phyloP scores from a whole-genome alignment of 2,329 filamentous ascomycete genomes.

The Pseudocercospora crystallina region DNA sequence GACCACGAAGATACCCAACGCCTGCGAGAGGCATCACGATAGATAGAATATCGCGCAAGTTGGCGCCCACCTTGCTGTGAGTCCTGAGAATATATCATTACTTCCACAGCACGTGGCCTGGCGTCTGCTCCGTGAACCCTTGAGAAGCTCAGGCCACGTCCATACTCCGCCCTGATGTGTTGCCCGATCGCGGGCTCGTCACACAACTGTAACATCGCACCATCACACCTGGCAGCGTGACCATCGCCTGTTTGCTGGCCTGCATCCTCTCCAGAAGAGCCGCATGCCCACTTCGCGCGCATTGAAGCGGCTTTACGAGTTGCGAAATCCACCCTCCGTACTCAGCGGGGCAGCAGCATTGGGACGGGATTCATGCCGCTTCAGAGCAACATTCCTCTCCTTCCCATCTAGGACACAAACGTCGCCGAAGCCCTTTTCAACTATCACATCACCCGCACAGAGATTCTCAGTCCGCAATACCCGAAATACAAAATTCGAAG shows the following conservation, averaged over 20 bases:
- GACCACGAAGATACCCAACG: constrained; percentile 1
- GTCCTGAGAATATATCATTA: background rate
- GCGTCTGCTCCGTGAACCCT: background rate
- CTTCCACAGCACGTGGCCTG: background rate
- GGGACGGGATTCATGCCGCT: background rate
- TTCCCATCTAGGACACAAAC: background rate
- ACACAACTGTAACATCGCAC: background rate
- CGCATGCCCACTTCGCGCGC: constrained; percentile 1
- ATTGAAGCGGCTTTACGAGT: background rate
- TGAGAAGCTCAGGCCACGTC: background rate
- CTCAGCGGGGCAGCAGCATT: background rate
- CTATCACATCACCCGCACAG: background rate
- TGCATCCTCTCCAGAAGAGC: background rate
- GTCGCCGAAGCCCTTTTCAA: background rate
- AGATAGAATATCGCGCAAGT: background rate
- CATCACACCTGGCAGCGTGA: background rate
- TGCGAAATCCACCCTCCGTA: constrained; percentile 1
- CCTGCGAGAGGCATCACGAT: background rate
- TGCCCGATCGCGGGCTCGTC: background rate
- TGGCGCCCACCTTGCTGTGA: background rate
- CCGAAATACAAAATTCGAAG: background rate
- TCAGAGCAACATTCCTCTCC: background rate
- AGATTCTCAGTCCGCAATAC: background rate
- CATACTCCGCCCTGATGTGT: background rate
- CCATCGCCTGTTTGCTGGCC: background rate